Percentiles rank a stretch among this genome's conserved stretches.
Evolutionary conservation across 202 grass and related monocot genomes (phyloP).

Genomic region (Tripidium arundinaceum): DNA sequence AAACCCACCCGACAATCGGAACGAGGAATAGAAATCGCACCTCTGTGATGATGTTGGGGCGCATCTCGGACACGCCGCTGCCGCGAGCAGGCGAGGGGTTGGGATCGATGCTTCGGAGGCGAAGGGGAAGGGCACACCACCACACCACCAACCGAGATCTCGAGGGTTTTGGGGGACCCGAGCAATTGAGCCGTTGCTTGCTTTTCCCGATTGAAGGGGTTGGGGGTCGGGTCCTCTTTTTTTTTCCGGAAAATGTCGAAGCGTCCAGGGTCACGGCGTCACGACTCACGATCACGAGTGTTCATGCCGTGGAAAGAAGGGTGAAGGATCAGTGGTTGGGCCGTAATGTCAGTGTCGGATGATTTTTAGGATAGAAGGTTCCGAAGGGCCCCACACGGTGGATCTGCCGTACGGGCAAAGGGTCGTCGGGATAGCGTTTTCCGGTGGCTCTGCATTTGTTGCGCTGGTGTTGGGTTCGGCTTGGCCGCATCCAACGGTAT

Average conservation of each 20-base stretch:
- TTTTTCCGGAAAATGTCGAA: background rate
- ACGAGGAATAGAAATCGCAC: slow-evolving; percentile 37
- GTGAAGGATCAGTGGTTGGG: background rate
- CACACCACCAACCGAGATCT: slow-evolving; percentile 2
- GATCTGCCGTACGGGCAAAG: background rate
- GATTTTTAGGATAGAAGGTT: background rate
- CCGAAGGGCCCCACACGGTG: background rate
- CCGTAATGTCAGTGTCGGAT: background rate
- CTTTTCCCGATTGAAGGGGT: background rate
- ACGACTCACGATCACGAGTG: background rate
- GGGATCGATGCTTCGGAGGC: slow-evolving; percentile 22
- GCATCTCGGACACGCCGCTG: slow-evolving; percentile 51
- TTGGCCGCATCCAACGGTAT: no score
- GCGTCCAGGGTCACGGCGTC: background rate
- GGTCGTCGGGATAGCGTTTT: background rate
- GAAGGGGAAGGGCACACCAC: background rate
- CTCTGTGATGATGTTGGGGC: slow-evolving; percentile 90
- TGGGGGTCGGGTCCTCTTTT: background rate
- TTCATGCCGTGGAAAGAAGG: background rate
- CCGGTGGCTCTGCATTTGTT: background rate
- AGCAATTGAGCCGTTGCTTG: slow-evolving; percentile 42
- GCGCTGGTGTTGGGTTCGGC: no score
- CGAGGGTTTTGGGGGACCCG: slow-evolving; percentile 28
- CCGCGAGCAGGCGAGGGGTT: background rate
- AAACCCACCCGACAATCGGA: background rate